phyloP scores from a whole-genome alignment of 306 rosid species.

The Acacia confusa region DNA sequence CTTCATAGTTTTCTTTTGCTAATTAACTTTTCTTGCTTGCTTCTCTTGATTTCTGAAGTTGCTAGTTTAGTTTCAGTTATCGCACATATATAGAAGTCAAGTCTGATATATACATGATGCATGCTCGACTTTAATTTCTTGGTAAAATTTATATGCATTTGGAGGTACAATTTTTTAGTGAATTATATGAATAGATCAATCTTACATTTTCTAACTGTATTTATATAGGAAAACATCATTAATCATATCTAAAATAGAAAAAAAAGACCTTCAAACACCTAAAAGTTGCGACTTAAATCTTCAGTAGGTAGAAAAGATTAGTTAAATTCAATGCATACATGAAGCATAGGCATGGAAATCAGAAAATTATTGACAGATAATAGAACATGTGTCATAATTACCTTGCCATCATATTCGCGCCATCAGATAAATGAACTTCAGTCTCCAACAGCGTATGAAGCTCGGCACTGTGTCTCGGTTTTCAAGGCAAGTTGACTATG shows the following conservation, averaged over 20 bases:
- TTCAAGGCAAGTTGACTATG: no score
- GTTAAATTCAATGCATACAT: slow-evolving; percentile 13
- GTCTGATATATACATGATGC: not conserved
- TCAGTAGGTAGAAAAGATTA: not conserved
- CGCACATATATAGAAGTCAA: not conserved
- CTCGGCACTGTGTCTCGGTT: no score
- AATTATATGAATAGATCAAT: not conserved
- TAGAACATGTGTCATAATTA: slow-evolving; percentile 24
- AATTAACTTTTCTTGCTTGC: no score
- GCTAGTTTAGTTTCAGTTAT: not conserved
- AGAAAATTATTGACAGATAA: not conserved
- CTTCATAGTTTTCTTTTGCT: no score
- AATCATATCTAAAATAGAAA: not conserved
- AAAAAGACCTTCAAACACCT: not conserved
- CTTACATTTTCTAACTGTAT: not conserved
- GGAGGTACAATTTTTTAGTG: not conserved
- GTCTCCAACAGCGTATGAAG: no score
- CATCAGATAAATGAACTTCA: no score
- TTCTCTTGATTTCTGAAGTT: not conserved
- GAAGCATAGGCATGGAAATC: slow-evolving; percentile 2
- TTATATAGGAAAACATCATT: not conserved
- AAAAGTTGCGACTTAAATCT: not conserved
- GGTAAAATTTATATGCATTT: not conserved
- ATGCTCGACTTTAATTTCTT: not conserved
- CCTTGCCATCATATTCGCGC: slow-evolving; percentile 78